These are phyloP conservation scores for Penicillium freii DNA, from an alignment of 2,329 filamentous ascomycete species.

Conservation along the genomic window DNA sequence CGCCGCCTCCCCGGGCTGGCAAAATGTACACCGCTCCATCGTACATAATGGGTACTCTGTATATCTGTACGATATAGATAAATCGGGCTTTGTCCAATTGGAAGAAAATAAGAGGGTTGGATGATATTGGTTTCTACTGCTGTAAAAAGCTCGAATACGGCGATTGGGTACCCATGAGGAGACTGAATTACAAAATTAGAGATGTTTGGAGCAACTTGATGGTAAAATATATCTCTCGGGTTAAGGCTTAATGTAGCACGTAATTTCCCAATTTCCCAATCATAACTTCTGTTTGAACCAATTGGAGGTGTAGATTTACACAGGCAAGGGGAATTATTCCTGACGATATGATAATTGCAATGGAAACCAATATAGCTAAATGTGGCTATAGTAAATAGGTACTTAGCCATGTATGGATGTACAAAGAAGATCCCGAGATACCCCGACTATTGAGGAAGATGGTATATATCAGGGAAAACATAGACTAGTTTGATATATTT, in stretches of 20 bases:
- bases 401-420: neutral
- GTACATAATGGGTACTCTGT: neutral
- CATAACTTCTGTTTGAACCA: too few species aligned
- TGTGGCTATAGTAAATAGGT: neutral
- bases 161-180: neutral
- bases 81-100: neutral
- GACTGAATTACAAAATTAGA: neutral
- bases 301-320: fast-evolving
- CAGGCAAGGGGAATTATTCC: neutral
- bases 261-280: neutral
- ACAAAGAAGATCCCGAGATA: neutral
- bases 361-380: neutral
- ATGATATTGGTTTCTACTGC: neutral
- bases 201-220: neutral
- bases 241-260: neutral
- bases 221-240: neutral
- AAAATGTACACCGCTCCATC: constrained; percentile 8
- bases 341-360: neutral
- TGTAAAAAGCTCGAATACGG: too few species aligned
- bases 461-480: neutral
- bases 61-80: neutral
- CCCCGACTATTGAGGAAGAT: neutral
- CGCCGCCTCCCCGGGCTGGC: constrained; percentile 4
- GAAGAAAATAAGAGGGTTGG: neutral
- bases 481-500: neutral